Conservation (phyloP, 306 rosid species). For the Oxytropis ochrocephala region DNA sequence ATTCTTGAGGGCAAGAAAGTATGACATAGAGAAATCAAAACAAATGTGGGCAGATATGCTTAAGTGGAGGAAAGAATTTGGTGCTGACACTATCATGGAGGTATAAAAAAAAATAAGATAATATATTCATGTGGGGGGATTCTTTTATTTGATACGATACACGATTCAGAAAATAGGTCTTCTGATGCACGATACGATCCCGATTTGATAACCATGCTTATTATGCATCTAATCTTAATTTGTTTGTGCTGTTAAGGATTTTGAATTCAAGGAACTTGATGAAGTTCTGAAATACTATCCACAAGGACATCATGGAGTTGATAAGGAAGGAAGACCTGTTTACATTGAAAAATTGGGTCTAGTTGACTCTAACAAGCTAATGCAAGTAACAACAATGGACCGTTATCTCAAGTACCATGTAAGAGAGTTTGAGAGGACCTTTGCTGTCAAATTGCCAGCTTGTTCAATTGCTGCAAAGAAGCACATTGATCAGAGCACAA, state of each 20-base stretch:
- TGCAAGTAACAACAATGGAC: constrained; percentile 90
- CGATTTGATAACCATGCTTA: too few species aligned
- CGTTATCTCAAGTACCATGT: constrained; percentile 88
- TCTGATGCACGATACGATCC: too few species aligned
- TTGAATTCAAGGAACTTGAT: constrained; percentile 68
- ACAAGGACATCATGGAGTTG: constrained; percentile 95
- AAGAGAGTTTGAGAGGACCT: constrained; percentile 84
- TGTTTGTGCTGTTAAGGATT: constrained; percentile 45
- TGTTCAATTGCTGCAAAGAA: constrained; percentile 84
- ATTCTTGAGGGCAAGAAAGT: constrained; percentile 90
- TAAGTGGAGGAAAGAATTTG: constrained; percentile 86
- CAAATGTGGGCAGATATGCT: constrained; percentile 99
- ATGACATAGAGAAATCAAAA: constrained; percentile 82
- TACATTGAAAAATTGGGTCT: constrained; percentile 87
- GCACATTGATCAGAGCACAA: constrained; percentile 94
- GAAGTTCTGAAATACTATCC: constrained; percentile 86
- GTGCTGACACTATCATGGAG: constrained; percentile 91
- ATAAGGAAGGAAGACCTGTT: constrained; percentile 81
- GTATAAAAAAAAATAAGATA: constrained; percentile 26
- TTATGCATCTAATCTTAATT: constrained; percentile 22
- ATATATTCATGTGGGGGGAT: too few species aligned
- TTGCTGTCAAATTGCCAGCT: constrained; percentile 72
- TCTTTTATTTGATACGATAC: too few species aligned
- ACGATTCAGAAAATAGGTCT: too few species aligned
- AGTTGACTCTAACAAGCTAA: constrained; percentile 65